A percentile compares a stretch with the other conserved stretches of the same genome.
Evolutionary conservation across 2,329 filamentous ascomycete genomes (phyloP).

Genomic region (Ascochyta viciae-villosae): DNA sequence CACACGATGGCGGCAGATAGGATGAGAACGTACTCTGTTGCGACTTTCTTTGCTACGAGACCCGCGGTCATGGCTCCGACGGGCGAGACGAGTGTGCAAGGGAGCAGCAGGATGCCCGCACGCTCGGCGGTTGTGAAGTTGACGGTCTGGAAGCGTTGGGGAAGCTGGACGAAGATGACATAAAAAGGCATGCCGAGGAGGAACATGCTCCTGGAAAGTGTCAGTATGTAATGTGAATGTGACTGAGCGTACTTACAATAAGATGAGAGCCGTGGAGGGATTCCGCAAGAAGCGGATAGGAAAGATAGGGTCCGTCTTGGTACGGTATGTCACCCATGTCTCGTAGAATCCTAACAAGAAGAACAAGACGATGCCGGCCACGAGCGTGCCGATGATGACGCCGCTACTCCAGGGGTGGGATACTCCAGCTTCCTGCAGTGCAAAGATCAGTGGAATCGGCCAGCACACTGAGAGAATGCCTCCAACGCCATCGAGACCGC

Average conservation of each 20-base stretch:
- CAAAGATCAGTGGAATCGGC: slow-evolving; percentile 44
- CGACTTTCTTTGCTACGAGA: slow-evolving; percentile 25
- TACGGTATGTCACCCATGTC: slow-evolving; percentile 35
- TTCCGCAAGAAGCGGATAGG: slow-evolving; percentile 37
- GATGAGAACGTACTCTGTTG: slow-evolving; percentile 33
- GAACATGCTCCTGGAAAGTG: slow-evolving; percentile 27
- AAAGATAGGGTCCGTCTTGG: slow-evolving; percentile 36
- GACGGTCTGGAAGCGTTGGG: slow-evolving; percentile 44
- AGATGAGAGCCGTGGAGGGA: slow-evolving; percentile 28
- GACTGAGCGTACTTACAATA: slow-evolving; percentile 26
- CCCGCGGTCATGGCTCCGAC: slow-evolving; percentile 38
- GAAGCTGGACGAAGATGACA: slow-evolving; percentile 39
- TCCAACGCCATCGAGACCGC: slow-evolving; percentile 37
- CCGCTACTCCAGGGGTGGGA: slow-evolving; percentile 35
- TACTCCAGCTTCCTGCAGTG: slow-evolving; percentile 41
- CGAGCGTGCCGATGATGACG: slow-evolving; percentile 39
- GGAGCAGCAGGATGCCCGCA: slow-evolving; percentile 40
- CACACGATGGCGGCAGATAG: slow-evolving; percentile 26
- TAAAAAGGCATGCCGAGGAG: slow-evolving; percentile 41
- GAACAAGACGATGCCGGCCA: slow-evolving; percentile 33
- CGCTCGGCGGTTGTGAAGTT: slow-evolving; percentile 41
- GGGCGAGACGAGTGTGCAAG: slow-evolving; percentile 35
- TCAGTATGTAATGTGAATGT: not conserved
- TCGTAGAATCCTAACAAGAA: slow-evolving; percentile 39
- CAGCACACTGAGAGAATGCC: slow-evolving; percentile 39